These are phyloP conservation scores for Wickerhamiella sergipiensis DNA, from an alignment of 805 yeast genomes.

Conservation along the genomic window DNA sequence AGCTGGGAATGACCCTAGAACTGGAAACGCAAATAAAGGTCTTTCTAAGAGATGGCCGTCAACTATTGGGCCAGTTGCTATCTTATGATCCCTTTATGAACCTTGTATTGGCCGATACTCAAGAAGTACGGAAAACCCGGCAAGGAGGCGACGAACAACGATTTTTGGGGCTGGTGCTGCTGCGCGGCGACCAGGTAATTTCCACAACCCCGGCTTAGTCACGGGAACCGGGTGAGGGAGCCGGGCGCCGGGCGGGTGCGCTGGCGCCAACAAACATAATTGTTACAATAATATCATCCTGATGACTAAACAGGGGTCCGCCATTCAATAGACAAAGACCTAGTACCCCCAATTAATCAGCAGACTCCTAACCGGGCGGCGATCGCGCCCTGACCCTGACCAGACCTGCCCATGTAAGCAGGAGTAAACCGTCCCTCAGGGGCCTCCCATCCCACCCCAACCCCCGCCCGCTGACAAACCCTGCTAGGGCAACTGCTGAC, in stretches of 20 bases:
- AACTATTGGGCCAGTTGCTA: constrained; percentile 62
- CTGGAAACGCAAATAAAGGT: constrained; percentile 48
- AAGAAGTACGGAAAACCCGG: constrained; percentile 66
- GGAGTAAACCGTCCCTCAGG: neutral
- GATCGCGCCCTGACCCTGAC: too few relatives aligned
- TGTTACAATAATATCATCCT: too few relatives aligned
- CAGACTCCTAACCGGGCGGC: too few relatives aligned
- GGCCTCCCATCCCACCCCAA: neutral
- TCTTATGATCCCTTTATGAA: constrained; percentile 86
- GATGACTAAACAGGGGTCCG: too few relatives aligned
- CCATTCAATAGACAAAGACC: too few relatives aligned
- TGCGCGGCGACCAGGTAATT: constrained; percentile 80
- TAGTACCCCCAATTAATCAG: too few relatives aligned
- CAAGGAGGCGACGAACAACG: constrained; percentile 53
- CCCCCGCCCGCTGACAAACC: neutral
- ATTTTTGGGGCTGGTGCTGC: constrained; percentile 61
- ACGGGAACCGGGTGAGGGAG: too few relatives aligned
- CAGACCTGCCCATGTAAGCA: neutral
- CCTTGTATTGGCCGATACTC: constrained; percentile 68
- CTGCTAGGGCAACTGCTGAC: neutral
- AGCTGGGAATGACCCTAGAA: neutral
- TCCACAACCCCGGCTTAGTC: constrained; percentile 36
- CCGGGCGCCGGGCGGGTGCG: too few relatives aligned
- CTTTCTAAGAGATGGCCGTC: constrained; percentile 62
- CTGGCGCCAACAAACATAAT: too few relatives aligned